phyloP scores from a whole-genome alignment of 73 alveolate genomes.

The Stentor coeruleus region DNA sequence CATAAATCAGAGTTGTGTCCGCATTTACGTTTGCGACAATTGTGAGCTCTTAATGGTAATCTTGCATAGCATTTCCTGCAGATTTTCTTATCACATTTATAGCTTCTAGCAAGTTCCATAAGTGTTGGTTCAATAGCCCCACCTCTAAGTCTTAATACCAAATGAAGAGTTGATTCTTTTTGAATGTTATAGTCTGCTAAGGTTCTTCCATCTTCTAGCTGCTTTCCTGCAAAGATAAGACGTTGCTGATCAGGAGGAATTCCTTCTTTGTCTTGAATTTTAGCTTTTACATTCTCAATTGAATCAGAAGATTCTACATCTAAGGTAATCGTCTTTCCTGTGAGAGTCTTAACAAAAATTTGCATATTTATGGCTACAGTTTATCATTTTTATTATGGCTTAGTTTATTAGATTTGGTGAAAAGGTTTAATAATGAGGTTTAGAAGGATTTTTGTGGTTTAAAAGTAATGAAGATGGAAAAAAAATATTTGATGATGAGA shows the following conservation, averaged over 20 bases:
- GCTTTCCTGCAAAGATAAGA: slow-evolving; percentile 55
- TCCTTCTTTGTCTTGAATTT: slow-evolving; percentile 63
- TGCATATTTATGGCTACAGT: too few relatives aligned
- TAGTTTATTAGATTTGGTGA: too few relatives aligned
- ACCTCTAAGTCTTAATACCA: slow-evolving; percentile 58
- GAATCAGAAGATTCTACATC: slow-evolving; percentile 58
- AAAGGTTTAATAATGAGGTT: too few relatives aligned
- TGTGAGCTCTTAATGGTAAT: slow-evolving; percentile 92
- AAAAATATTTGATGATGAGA: too few relatives aligned
- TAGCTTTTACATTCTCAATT: slow-evolving; percentile 53
- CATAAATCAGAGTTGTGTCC: slow-evolving; percentile 90
- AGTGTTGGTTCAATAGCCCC: slow-evolving; percentile 61
- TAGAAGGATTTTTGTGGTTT: too few relatives aligned
- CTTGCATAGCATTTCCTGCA: slow-evolving; percentile 57
- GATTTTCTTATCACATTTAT: slow-evolving; percentile 45
- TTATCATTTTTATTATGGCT: too few relatives aligned
- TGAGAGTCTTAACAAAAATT: slow-evolving; percentile 48
- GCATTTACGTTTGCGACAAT: slow-evolving; percentile 96
- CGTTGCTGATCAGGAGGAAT: slow-evolving; percentile 62
- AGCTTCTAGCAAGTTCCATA: slow-evolving; percentile 46
- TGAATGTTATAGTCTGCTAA: slow-evolving; percentile 54
- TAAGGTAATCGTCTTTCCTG: slow-evolving; percentile 59
- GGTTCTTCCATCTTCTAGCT: slow-evolving; percentile 56
- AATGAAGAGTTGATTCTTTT: slow-evolving; percentile 60
- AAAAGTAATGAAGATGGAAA: too few relatives aligned